These are phyloP conservation scores for Pseudoperonospora humuli DNA, from an alignment of 352 stramenopile genomes.

Conservation along the genomic window DNA sequence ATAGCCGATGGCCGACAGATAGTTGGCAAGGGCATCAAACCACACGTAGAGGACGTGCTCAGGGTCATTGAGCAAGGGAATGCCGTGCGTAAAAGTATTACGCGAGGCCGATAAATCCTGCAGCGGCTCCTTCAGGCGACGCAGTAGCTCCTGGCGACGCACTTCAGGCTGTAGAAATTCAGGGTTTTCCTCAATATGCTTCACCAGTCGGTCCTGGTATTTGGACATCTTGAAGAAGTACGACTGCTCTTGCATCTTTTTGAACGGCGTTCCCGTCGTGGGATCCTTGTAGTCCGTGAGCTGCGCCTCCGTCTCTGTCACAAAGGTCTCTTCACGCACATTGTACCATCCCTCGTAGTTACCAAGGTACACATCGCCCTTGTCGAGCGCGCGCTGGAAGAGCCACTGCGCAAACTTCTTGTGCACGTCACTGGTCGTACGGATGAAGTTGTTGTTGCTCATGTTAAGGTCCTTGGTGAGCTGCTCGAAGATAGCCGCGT, in stretches of 20 bases:
- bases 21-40: constrained; percentile 99
- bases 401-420: constrained; percentile 92
- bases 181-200: constrained; percentile 93
- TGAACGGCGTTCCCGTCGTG: constrained; percentile 87
- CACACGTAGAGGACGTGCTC: constrained; percentile 99
- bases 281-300: constrained; percentile 94
- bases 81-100: constrained; percentile 94
- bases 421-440: constrained; percentile 93
- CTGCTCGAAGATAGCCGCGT: constrained; percentile 83
- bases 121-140: constrained; percentile 88
- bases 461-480: constrained; percentile 82
- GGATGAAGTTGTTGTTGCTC: constrained; percentile 90
- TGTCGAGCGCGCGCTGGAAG: constrained; percentile 87
- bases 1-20: constrained; percentile 95
- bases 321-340: constrained; percentile 97
- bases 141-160: constrained; percentile 92
- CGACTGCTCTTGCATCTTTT: constrained; percentile 96
- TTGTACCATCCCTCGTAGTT: constrained; percentile 99
- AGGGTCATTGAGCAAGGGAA: constrained; percentile 92
- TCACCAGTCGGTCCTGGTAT: constrained; percentile 92
- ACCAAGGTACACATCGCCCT: constrained; percentile 95
- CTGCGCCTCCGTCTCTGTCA: constrained; percentile 96
- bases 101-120: constrained; percentile 95
- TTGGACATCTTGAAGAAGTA: constrained; percentile 99
- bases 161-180: constrained; percentile 95